Percentiles rank a stretch among this genome's conserved stretches.
Evolutionary conservation across 1,284 basidiomycete species (phyloP).

Genomic region (Malassezia obtusa): DNA sequence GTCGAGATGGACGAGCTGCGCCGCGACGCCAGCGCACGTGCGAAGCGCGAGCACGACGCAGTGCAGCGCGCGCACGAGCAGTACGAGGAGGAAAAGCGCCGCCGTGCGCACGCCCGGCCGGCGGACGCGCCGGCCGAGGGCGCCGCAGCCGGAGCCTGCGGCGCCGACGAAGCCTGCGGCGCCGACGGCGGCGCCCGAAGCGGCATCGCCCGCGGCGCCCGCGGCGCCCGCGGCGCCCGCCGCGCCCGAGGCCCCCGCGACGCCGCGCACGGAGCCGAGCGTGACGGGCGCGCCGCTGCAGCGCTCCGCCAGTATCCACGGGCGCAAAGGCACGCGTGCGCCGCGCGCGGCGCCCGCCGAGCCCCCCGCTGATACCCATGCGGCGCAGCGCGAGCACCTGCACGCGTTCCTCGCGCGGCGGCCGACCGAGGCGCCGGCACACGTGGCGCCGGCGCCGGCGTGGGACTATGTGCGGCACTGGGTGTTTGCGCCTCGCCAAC

Average conservation of each 20-base stretch:
- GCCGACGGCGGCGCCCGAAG: no score
- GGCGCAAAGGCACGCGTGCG: not conserved
- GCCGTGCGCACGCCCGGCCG: not conserved
- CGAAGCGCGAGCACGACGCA: conserved; percentile 21
- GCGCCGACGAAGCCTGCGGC: no score
- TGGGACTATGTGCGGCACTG: not conserved
- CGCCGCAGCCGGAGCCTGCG: no score
- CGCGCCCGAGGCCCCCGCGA: not conserved
- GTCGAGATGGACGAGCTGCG: conserved; percentile 24
- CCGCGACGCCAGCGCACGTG: conserved; percentile 10
- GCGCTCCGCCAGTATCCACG: conserved; percentile 4
- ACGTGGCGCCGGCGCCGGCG: not conserved
- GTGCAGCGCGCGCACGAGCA: conserved; percentile 16
- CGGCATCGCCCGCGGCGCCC: no score
- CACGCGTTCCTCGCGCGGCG: not conserved
- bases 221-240: no score
- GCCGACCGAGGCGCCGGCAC: not conserved
- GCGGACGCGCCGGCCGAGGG: no score
- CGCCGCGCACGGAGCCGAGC: not conserved
- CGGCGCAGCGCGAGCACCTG: not conserved
- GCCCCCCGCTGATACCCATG: not conserved
- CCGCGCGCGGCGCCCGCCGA: not conserved
- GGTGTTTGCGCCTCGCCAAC: not conserved
- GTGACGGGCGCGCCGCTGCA: not conserved
- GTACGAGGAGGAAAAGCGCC: conserved; percentile 25